phyloP scores from a whole-genome alignment of 495 filamentous ascomycete genomes.

The Filosporella fistucella region DNA sequence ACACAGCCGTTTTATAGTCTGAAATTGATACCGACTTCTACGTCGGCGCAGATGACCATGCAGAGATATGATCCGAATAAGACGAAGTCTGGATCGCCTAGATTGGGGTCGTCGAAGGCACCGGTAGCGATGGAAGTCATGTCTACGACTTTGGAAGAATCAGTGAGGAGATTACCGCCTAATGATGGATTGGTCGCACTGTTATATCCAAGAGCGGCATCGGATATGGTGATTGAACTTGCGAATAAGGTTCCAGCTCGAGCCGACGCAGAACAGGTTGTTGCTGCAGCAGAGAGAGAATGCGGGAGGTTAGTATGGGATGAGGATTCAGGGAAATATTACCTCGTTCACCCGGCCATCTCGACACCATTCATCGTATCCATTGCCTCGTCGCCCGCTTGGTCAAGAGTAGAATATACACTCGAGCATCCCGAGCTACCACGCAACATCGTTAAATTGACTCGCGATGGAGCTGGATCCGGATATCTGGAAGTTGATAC shows the following conservation, averaged over 20 bases:
- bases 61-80: constrained; percentile 50
- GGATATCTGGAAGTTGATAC: constrained; percentile 52
- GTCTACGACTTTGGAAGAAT: constrained; percentile 54
- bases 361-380: constrained; percentile 52
- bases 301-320: constrained; percentile 71
- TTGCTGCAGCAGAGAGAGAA: constrained; percentile 64
- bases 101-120: constrained; percentile 13
- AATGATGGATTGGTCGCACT: constrained; percentile 67
- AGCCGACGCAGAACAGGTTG: constrained; percentile 36
- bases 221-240: constrained; percentile 64
- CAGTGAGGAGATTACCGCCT: constrained; percentile 49
- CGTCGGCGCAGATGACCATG: constrained; percentile 46
- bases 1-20: constrained; percentile 48
- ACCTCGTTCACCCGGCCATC: constrained; percentile 66
- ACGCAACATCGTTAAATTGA: constrained; percentile 42
- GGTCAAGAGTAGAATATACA: constrained; percentile 51
- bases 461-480: constrained; percentile 44
- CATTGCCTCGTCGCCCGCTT: constrained; percentile 44
- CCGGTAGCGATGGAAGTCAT: constrained; percentile 49
- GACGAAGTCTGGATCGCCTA: constrained; percentile 30
- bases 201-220: constrained; percentile 67
- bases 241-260: constrained; percentile 43
- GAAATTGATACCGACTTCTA: constrained; percentile 48
- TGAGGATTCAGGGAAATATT: constrained; percentile 54
- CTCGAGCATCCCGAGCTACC: constrained; percentile 60